Evolutionary conservation across 1,139 yeast species (phyloP).

Genomic region (Debaryomycetaceae sp.): DNA sequence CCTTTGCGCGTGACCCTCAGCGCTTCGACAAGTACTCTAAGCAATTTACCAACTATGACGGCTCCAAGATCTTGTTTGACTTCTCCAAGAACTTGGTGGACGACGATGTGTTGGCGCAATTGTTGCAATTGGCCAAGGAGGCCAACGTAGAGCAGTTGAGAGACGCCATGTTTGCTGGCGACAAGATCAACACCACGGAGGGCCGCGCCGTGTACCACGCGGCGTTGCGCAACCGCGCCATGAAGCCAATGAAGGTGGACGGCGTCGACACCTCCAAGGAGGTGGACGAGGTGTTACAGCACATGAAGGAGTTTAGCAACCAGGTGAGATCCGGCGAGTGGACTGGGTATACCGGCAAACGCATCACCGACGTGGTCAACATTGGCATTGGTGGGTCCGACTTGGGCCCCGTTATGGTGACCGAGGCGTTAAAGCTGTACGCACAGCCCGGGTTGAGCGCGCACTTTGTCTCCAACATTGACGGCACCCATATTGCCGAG

Average conservation of each 20-base stretch:
- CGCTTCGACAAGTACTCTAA: slow-evolving; percentile 75
- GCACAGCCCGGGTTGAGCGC: slow-evolving; percentile 70
- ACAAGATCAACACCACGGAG: slow-evolving; percentile 91
- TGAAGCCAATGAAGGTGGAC: slow-evolving; percentile 81
- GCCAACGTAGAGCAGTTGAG: slow-evolving; percentile 84
- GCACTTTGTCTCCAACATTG: slow-evolving; percentile 96
- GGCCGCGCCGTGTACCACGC: slow-evolving; percentile 95
- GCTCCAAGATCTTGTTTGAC: slow-evolving; percentile 84
- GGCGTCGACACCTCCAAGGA: slow-evolving; percentile 86
- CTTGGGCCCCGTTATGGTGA: slow-evolving; percentile 98
- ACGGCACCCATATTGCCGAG: slow-evolving; percentile 96
- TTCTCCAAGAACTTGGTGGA: slow-evolving; percentile 90
- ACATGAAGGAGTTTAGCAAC: slow-evolving; percentile 93
- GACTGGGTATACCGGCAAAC: slow-evolving; percentile 96
- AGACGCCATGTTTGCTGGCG: slow-evolving; percentile 88
- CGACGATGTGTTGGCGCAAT: slow-evolving; percentile 67
- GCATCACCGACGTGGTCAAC: slow-evolving; percentile 89
- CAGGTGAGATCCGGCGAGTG: slow-evolving; percentile 86
- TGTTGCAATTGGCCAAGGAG: slow-evolving; percentile 81
- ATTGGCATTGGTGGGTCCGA: slow-evolving; percentile 99
- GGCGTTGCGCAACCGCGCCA: slow-evolving; percentile 88
- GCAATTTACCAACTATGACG: slow-evolving; percentile 79
- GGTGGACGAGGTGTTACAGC: slow-evolving; percentile 84
- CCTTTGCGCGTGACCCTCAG: slow-evolving; percentile 66
- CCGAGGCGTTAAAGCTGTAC: slow-evolving; percentile 93